Conservation (phyloP, 768 basidiomycete genomes). For the Rhizopogon vesiculosus region DNA sequence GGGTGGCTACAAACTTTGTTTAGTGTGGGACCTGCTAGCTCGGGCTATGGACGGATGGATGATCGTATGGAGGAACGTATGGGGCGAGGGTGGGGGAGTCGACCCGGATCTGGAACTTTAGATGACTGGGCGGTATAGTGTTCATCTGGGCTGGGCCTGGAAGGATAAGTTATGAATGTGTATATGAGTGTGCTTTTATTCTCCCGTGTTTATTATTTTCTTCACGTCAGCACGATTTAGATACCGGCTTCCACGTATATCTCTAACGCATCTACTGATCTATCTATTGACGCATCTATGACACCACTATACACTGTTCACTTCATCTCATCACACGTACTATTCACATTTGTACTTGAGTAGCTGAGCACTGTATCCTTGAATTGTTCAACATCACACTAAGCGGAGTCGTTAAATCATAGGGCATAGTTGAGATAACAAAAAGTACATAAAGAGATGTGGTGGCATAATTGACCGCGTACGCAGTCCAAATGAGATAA, state of each 20-base stretch:
- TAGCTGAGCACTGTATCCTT: not conserved
- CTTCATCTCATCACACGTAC: not conserved
- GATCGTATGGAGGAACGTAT: slow-evolving; percentile 51
- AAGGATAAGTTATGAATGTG: slow-evolving; percentile 10
- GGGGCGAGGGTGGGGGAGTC: slow-evolving; percentile 43
- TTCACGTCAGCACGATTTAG: not conserved
- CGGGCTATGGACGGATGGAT: slow-evolving; percentile 28
- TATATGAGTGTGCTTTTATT: slow-evolving; percentile 4
- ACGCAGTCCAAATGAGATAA: not conserved
- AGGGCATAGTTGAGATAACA: slow-evolving; percentile 14
- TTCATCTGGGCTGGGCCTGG: not conserved
- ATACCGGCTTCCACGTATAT: not conserved
- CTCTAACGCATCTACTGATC: not conserved
- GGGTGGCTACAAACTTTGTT: slow-evolving; percentile 22
- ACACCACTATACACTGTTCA: not conserved
- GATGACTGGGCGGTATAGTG: slow-evolving; percentile 56
- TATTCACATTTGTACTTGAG: not conserved
- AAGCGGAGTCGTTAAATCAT: not conserved
- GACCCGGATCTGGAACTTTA: slow-evolving; percentile 33
- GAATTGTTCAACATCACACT: not conserved
- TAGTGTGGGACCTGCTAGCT: slow-evolving; percentile 14
- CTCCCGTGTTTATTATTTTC: not conserved
- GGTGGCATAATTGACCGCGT: slow-evolving; percentile 4
- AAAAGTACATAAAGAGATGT: slow-evolving; percentile 5
- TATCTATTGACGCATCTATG: not conserved